A percentile compares a stretch with the other conserved stretches of the same genome.
These are phyloP conservation scores for Alternaria dauci DNA, from an alignment of 2,329 filamentous ascomycete species.

Conservation along the genomic window DNA sequence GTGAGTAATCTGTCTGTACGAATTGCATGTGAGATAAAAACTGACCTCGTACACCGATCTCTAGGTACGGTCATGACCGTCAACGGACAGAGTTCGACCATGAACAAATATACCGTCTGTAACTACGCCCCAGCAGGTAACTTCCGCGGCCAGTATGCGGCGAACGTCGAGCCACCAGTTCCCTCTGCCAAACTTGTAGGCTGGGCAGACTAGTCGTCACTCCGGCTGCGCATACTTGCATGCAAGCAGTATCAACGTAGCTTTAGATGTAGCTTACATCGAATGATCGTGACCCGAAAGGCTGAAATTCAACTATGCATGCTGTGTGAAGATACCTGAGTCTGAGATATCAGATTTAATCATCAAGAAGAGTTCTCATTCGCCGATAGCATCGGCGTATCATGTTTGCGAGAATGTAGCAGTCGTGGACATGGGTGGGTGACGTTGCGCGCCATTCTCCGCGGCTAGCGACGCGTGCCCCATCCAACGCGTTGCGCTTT, in stretches of 20 bases:
- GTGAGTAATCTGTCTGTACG: background rate
- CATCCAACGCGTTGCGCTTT: background rate
- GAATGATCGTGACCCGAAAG: background rate
- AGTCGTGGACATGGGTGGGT: background rate
- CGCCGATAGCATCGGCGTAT: background rate
- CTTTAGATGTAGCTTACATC: background rate
- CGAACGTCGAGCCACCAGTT: conserved; percentile 59
- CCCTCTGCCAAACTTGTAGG: conserved; percentile 30
- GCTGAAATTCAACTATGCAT: background rate
- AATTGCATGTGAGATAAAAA: too few species aligned
- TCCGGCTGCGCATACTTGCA: conserved; percentile 11
- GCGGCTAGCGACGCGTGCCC: background rate
- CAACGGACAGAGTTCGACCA: conserved; percentile 21
- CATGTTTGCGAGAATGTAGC: background rate
- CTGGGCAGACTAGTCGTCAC: conserved; percentile 40
- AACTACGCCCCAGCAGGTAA: conserved; percentile 80
- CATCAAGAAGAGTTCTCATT: background rate
- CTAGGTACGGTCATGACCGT: conserved; percentile 30
- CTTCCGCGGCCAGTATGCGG: conserved; percentile 61
- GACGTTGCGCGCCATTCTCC: background rate
- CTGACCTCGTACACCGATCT: too few species aligned
- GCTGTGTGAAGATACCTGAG: background rate
- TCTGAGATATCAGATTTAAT: background rate
- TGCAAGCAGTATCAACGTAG: conserved; percentile 4
- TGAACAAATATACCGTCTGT: conserved; percentile 73